These are phyloP conservation scores for Parietaria judaica DNA, from an alignment of 306 rosid species.

Conservation along the genomic window DNA sequence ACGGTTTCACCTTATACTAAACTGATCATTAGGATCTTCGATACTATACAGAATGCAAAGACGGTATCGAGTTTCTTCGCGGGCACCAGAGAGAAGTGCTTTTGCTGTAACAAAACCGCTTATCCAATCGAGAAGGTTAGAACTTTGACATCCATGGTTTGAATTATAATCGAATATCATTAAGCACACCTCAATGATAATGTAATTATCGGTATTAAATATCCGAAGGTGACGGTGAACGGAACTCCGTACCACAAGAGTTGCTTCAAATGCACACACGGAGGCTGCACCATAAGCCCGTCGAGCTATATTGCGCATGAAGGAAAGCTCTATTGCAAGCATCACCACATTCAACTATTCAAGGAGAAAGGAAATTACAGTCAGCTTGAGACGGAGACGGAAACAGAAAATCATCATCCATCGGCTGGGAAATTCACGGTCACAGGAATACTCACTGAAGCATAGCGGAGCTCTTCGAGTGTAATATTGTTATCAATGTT, in stretches of 20 bases:
- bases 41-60: conserved; percentile 39
- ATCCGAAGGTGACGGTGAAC: conserved; percentile 42
- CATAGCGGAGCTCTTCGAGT: conserved; percentile 7
- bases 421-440: conserved; percentile 14
- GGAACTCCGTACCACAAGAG: conserved; percentile 53
- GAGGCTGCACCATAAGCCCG: conserved; percentile 72
- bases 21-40: not conserved
- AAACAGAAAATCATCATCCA: conserved; percentile 2
- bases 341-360: conserved; percentile 78
- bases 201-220: not conserved
- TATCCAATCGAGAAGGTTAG: conserved; percentile 72
- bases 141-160: no score
- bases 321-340: conserved; percentile 73
- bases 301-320: conserved; percentile 63
- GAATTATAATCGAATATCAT: no score
- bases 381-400: conserved; percentile 45
- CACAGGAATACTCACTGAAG: conserved; percentile 21
- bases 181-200: no score
- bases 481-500: not conserved
- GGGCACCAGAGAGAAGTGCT: conserved; percentile 77
- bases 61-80: conserved; percentile 37
- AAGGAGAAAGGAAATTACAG: conserved; percentile 75
- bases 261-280: conserved; percentile 71
- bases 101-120: conserved; percentile 59
- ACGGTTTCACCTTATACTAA: not conserved